Evolutionary conservation across 73 alveolate species (phyloP).

Genomic region (Diophrys sp.): DNA sequence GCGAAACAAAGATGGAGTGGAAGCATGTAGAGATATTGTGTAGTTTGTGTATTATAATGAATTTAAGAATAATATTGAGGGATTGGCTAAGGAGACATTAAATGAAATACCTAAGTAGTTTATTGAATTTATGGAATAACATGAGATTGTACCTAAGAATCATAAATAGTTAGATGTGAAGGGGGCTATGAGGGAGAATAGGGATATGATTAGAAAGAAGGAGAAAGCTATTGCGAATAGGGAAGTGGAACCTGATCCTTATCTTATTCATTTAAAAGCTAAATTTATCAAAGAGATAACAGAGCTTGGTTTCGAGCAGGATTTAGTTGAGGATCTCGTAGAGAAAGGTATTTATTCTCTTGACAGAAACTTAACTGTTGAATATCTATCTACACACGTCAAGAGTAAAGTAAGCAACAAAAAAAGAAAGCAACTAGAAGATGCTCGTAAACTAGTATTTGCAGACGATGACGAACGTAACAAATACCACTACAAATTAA

Average conservation of each 20-base stretch:
- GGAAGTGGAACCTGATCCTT: slow-evolving; percentile 13
- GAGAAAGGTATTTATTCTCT: slow-evolving; percentile 39
- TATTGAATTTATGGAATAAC: slow-evolving; percentile 28
- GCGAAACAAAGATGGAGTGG: not conserved
- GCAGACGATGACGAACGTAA: slow-evolving; percentile 29
- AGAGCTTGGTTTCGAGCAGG: slow-evolving; percentile 36
- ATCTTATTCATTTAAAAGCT: slow-evolving; percentile 14
- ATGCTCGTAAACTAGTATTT: not conserved
- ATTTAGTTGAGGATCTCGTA: slow-evolving; percentile 28
- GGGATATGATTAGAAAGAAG: slow-evolving; percentile 28
- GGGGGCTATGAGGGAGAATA: not conserved
- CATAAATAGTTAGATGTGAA: not conserved
- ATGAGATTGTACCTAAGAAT: slow-evolving; percentile 34
- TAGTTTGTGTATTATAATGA: slow-evolving; percentile 67
- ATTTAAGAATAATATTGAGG: slow-evolving; percentile 8
- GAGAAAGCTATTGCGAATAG: slow-evolving; percentile 6
- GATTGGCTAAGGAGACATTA: slow-evolving; percentile 84
- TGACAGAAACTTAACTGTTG: slow-evolving; percentile 48
- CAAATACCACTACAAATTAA: slow-evolving; percentile 17
- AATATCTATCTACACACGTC: slow-evolving; percentile 29
- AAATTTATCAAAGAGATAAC: slow-evolving; percentile 34
- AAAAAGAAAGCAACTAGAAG: slow-evolving; percentile 15
- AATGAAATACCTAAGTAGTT: slow-evolving; percentile 85
- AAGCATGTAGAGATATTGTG: slow-evolving; percentile 68
- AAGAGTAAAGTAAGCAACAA: not conserved